Evolutionary conservation across 2,329 filamentous ascomycete genomes (phyloP), one percentile per base, ranked within the genome.

Genomic region (Epichloe sylvatica): DNA sequence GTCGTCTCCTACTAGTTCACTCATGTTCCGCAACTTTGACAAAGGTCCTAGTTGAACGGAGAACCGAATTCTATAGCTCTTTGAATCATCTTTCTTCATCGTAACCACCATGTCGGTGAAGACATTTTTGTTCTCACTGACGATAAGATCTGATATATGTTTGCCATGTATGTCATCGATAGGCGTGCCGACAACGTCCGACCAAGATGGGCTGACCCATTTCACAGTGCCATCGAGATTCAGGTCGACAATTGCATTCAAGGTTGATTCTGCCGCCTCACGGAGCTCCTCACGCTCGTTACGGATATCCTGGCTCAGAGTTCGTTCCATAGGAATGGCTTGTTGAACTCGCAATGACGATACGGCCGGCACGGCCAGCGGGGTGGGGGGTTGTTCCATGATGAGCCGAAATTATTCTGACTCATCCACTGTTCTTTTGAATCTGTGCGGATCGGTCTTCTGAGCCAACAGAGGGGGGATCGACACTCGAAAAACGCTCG

Each of bases 161-260:
- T 79, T 82, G 51, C 87, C 87, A 57, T 85, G 76, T 46, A 96
- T 80, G 7, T 78, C 75, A 41, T 85, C 81, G 38, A 83, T 76
- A 42, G 78, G 70, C 4, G 86, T 91, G 51, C 92, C 92, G 53
- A 97, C 84, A 46, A 98, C 84, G 60, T 97, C 89, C 53, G 80
- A 79, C 92, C 92, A 98, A 15, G 91, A 96, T 12, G 90, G 87
- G 64, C 91, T 97, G 59, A 94, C 90, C 87, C 92, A 98, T 68
- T 89, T 85, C 60, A 98, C 84, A 53, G 81, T 84, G 56, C 88
- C 88, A 62, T 96, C 86, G 50, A 97, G 77, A 61, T 89, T 88
- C 56, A 98, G 75, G 69, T 98, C 91, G 63, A 98, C 77, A 64
- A 98, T 95, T 55, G 94, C 86, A 67, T 97, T 98, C 64, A 95